phyloP scores from a whole-genome alignment of 768 basidiomycete species.

The Lactarius vividus region DNA sequence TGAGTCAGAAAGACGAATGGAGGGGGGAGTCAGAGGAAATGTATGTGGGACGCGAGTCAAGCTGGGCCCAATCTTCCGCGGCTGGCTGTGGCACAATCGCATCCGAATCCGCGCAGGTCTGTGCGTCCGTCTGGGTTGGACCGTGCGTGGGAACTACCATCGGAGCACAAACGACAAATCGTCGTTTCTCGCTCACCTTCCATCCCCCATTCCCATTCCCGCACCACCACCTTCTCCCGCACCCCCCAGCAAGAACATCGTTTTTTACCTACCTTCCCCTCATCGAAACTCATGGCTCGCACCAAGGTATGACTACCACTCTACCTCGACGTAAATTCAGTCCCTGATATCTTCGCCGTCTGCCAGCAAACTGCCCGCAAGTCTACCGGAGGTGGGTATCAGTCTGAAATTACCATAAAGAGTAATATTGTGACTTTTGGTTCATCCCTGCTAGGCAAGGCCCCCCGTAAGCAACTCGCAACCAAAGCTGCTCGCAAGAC shows the following conservation, averaged over 20 bases:
- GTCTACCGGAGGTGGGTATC: slow-evolving; percentile 86
- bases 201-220: slow-evolving; percentile 13
- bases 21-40: slow-evolving; percentile 2
- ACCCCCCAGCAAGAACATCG: slow-evolving; percentile 14
- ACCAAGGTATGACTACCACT: slow-evolving; percentile 60
- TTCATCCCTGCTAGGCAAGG: slow-evolving; percentile 60
- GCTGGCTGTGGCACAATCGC: slow-evolving; percentile 28
- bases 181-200: slow-evolving; percentile 27
- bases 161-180: slow-evolving; percentile 29
- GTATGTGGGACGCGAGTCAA: slow-evolving; percentile 13
- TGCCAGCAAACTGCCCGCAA: slow-evolving; percentile 96
- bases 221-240: slow-evolving; percentile 27
- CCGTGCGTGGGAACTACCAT: slow-evolving; percentile 29
- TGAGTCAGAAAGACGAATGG: slow-evolving; percentile 6
- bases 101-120: slow-evolving; percentile 27
- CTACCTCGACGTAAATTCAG: slow-evolving; percentile 11
- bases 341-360: slow-evolving; percentile 33
- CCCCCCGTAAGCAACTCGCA: slow-evolving; percentile 91
- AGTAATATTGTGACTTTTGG: slow-evolving; percentile 32
- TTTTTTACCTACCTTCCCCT: slow-evolving; percentile 22
- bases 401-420: slow-evolving; percentile 33
- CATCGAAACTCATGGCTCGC: slow-evolving; percentile 65
- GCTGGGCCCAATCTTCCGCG: slow-evolving; percentile 26
- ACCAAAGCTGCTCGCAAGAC: slow-evolving; percentile 95
- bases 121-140: slow-evolving; percentile 23